A percentile compares a stretch with the other conserved stretches of the same genome.
Evolutionary conservation across 2,329 filamentous ascomycete species (phyloP).

Genomic region (Sporothrix variecibatus): DNA sequence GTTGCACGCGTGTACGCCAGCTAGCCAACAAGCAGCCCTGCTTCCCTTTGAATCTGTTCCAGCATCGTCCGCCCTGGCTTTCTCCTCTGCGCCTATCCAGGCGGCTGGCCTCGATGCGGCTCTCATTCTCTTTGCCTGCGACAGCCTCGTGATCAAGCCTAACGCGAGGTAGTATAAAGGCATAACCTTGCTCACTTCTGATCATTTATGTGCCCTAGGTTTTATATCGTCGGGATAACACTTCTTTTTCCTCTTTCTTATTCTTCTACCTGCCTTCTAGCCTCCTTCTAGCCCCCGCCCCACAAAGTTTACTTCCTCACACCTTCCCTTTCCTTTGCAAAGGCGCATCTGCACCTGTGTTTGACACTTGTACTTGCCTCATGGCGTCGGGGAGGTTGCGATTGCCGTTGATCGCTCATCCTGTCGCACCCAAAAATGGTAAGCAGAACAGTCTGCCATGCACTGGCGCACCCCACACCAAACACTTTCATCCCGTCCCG

Average conservation of each 20-base stretch:
- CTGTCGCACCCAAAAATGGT: constrained; percentile 14
- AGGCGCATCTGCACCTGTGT: not conserved
- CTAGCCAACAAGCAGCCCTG: not conserved
- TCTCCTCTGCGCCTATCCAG: not conserved
- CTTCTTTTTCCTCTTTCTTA: not conserved
- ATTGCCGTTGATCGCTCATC: not conserved
- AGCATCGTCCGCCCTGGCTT: not conserved
- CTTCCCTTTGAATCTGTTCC: not conserved
- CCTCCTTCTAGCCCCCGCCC: not conserved
- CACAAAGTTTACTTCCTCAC: not conserved
- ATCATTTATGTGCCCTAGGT: not conserved
- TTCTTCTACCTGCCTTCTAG: not conserved
- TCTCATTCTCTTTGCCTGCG: not conserved
- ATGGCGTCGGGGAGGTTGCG: not conserved
- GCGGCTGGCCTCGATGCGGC: constrained; percentile 18
- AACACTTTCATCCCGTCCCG: not conserved
- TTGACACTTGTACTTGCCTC: not conserved
- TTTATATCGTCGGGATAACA: not conserved
- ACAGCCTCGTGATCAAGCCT: not conserved
- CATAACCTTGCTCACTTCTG: not conserved
- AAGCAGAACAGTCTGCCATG: not conserved
- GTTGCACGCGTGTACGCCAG: not conserved
- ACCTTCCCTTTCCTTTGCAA: not conserved
- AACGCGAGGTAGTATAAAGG: constrained; percentile 1
- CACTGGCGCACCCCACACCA: not conserved